Percentiles rank a stretch among this genome's conserved stretches.
phyloP scores from a whole-genome alignment of 73 alveolate species.

The Tetrahymena borealis region DNA sequence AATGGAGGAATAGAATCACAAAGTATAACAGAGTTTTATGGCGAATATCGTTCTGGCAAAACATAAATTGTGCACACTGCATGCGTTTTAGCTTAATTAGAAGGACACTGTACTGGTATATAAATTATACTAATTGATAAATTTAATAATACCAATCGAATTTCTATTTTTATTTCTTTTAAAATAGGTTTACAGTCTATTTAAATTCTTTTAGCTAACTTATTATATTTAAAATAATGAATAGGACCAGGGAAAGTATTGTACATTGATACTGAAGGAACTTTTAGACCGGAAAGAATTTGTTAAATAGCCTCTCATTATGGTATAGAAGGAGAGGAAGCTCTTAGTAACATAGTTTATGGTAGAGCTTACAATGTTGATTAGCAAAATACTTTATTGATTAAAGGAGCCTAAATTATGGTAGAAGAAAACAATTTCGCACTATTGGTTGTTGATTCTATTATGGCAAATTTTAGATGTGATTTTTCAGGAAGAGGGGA shows the following conservation, averaged over 20 bases:
- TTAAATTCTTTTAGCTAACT: too few relatives aligned
- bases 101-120: not conserved
- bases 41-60: constrained; percentile 82
- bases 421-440: constrained; percentile 72
- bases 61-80: constrained; percentile 86
- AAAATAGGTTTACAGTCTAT: too few relatives aligned
- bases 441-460: constrained; percentile 80
- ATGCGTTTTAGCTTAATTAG: constrained; percentile 84
- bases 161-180: too few relatives aligned
- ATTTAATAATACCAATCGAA: too few relatives aligned
- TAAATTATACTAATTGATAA: too few relatives aligned
- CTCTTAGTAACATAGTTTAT: constrained; percentile 57
- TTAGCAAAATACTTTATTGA: constrained; percentile 52
- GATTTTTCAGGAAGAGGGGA: constrained; percentile 96
- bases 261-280: constrained; percentile 94
- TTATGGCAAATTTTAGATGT: constrained; percentile 94
- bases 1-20: constrained; percentile 91
- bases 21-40: constrained; percentile 90
- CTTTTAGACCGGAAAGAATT: constrained; percentile 94
- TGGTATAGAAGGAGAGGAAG: constrained; percentile 76
- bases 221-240: not conserved
- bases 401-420: constrained; percentile 63
- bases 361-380: constrained; percentile 90
- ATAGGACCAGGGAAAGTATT: constrained; percentile 56
- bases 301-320: constrained; percentile 71